phyloP scores from a whole-genome alignment of 2,329 filamentous ascomycete genomes.

The Ascochyta lentis region DNA sequence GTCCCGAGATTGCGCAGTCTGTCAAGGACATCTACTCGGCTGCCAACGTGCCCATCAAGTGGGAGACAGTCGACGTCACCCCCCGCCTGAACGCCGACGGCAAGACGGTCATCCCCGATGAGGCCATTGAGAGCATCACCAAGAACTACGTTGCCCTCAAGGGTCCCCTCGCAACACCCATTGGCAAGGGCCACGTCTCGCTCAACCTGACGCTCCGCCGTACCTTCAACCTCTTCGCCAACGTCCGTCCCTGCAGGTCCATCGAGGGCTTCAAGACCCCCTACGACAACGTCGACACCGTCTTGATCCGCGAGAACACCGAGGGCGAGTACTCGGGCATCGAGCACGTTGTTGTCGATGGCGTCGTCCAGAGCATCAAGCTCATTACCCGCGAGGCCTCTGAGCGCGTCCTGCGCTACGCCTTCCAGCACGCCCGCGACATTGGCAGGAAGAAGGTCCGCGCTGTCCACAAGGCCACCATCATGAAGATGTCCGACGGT shows the following conservation, averaged over 20 bases:
- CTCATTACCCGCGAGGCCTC: conserved; percentile 95
- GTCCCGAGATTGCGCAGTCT: conserved; percentile 95
- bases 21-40: conserved; percentile 99
- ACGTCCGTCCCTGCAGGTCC: conserved; percentile 96
- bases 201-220: conserved; percentile 98
- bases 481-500: conserved; percentile 99
- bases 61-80: conserved; percentile 97
- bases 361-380: conserved; percentile 99
- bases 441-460: conserved; percentile 96
- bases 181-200: conserved; percentile 98
- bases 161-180: conserved; percentile 95
- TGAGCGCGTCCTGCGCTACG: conserved; percentile 94
- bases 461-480: conserved; percentile 99
- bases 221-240: conserved; percentile 99
- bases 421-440: conserved; percentile 95
- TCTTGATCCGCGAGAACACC: conserved; percentile 98
- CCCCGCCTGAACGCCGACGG: conserved; percentile 92
- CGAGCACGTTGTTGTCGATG: conserved; percentile 96
- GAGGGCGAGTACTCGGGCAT: conserved; percentile 99
- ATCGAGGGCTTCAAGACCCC: conserved; percentile 98
- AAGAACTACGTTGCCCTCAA: conserved; percentile 98
- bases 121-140: conserved; percentile 90
- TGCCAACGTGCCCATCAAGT: conserved; percentile 93
- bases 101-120: conserved; percentile 92
- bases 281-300: conserved; percentile 95